phyloP scores from a whole-genome alignment of 1,284 basidiomycete species.

The Heterobasidion annosum region DNA sequence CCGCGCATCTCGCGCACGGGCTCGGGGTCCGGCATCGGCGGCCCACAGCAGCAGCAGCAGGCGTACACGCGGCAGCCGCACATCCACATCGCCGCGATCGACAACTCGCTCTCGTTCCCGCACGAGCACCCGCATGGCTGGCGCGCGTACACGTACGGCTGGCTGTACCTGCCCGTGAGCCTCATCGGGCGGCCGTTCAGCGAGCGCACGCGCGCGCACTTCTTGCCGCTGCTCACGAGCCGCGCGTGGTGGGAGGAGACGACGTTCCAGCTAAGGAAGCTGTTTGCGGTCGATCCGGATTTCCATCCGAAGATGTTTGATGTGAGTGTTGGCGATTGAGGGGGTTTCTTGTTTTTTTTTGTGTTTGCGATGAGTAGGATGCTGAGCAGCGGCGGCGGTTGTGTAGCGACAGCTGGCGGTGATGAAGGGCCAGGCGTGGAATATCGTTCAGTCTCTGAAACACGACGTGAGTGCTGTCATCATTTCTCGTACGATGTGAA shows the following conservation, averaged over 20 bases:
- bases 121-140: constrained; percentile 86
- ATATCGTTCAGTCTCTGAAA: constrained; percentile 77
- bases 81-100: constrained; percentile 85
- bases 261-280: constrained; percentile 62
- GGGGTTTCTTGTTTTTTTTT: not conserved
- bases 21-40: not conserved
- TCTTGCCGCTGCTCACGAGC: constrained; percentile 74
- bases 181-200: constrained; percentile 82
- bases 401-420: constrained; percentile 76
- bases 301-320: constrained; percentile 83
- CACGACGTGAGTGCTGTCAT: constrained; percentile 45
- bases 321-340: constrained; percentile 26
- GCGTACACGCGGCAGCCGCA: constrained; percentile 28
- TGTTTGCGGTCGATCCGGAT: constrained; percentile 78
- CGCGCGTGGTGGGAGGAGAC: constrained; percentile 90
- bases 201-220: constrained; percentile 72
- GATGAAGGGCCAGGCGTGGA: constrained; percentile 89
- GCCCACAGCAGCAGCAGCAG: constrained; percentile 12
- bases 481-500: not conserved
- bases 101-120: constrained; percentile 89
- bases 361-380: not conserved
- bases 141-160: constrained; percentile 87
- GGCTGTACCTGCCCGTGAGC: constrained; percentile 84
- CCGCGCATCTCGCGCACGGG: not conserved
- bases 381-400: too few relatives aligned